phyloP scores from a whole-genome alignment of 768 basidiomycete genomes.

The Kwoniella shandongensis region DNA sequence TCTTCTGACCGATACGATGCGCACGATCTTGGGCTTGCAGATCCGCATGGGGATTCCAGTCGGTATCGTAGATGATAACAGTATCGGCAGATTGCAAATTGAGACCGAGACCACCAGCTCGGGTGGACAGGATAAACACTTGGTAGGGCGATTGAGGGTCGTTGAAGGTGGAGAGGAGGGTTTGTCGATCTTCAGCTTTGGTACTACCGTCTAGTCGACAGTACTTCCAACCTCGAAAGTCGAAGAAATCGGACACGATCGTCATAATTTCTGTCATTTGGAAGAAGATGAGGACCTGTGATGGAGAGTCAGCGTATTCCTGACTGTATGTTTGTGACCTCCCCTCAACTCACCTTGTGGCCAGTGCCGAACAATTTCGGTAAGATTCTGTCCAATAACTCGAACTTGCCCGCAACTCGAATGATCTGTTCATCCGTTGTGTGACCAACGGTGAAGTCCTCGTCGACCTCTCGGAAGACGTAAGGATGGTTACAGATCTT shows the following conservation, averaged over 20 bases:
- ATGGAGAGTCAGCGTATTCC: background rate
- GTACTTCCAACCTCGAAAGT: constrained; percentile 79
- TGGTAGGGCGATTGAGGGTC: constrained; percentile 81
- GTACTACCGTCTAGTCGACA: constrained; percentile 95
- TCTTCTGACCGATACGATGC: constrained; percentile 99
- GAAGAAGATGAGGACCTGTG: constrained; percentile 95
- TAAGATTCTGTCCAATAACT: constrained; percentile 81
- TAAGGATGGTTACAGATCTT: constrained; percentile 99
- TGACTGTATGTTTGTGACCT: background rate
- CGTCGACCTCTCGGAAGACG: constrained; percentile 91
- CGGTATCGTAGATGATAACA: constrained; percentile 70
- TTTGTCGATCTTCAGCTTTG: constrained; percentile 90
- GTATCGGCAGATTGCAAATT: constrained; percentile 97
- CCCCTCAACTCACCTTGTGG: constrained; percentile 66
- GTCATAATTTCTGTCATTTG: constrained; percentile 99
- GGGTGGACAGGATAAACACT: constrained; percentile 89
- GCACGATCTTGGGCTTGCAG: constrained; percentile 98
- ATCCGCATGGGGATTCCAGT: constrained; percentile 97
- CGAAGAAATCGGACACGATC: constrained; percentile 93
- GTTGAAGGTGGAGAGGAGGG: constrained; percentile 82
- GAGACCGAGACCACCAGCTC: constrained; percentile 88
- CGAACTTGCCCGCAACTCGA: constrained; percentile 88
- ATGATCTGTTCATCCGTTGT: constrained; percentile 80
- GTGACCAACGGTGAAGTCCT: constrained; percentile 81
- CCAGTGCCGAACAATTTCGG: constrained; percentile 92